Percentiles rank a stretch among this genome's conserved stretches.
Evolutionary conservation across 106 monocot genomes (phyloP).

Genomic region (Triglochin maritima): DNA sequence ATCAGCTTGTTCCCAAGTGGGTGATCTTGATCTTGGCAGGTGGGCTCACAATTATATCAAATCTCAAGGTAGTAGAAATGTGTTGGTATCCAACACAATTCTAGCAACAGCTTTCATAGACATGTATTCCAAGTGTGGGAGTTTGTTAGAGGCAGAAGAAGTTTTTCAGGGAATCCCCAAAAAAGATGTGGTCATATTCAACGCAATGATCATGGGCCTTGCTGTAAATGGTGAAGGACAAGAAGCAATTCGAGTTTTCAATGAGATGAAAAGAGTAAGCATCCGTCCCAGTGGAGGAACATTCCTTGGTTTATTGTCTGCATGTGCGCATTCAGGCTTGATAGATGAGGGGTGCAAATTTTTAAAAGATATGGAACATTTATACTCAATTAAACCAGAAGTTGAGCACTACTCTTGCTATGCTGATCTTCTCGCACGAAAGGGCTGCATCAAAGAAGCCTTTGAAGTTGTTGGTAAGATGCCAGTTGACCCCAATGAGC

Average conservation of each 20-base stretch:
- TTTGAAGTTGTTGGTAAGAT: conserved; percentile 15
- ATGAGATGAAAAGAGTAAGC: conserved; percentile 9
- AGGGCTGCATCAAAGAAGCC: conserved; percentile 25
- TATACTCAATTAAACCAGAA: conserved; percentile 13
- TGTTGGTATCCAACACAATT: conserved; percentile 13
- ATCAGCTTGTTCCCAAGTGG: conserved; percentile 26
- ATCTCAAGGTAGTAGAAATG: background rate
- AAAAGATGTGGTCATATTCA: conserved; percentile 21
- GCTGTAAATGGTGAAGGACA: conserved; percentile 20
- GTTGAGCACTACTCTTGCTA: conserved; percentile 32
- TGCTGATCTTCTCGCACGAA: conserved; percentile 31
- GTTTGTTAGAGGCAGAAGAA: conserved; percentile 7
- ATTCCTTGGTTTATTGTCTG: conserved; percentile 28
- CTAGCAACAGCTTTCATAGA: conserved; percentile 33
- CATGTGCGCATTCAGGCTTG: conserved; percentile 30
- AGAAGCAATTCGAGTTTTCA: conserved; percentile 16
- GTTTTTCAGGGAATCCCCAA: conserved; percentile 8
- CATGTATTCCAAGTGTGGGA: conserved; percentile 39
- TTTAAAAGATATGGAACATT: conserved; percentile 18
- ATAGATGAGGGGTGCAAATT: conserved; percentile 18
- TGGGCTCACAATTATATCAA: conserved; percentile 21
- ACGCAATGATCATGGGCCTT: conserved; percentile 36
- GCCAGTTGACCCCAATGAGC: conserved; percentile 26
- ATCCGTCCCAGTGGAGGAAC: conserved; percentile 25
- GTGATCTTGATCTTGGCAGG: conserved; percentile 26